Conservation (phyloP, 192 early-diverging fungal species). For the Martensiomyces pterosporus region DNA sequence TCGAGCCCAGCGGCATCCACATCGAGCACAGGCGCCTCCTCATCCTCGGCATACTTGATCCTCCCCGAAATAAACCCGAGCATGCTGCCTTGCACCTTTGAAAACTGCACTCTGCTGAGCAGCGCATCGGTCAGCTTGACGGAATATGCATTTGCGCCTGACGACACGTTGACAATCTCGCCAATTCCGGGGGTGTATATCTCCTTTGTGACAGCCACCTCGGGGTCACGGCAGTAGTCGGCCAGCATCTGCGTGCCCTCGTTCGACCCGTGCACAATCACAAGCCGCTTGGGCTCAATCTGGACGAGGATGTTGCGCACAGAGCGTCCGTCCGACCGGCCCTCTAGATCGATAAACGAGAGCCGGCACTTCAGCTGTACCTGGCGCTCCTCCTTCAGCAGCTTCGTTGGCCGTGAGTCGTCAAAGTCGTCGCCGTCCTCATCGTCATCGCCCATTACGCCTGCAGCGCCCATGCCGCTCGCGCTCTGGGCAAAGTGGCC, state of each 20-base stretch:
- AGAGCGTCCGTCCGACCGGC: constrained; percentile 81
- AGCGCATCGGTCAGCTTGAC: constrained; percentile 88
- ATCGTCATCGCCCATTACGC: constrained; percentile 12
- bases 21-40: constrained; percentile 72
- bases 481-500: not conserved
- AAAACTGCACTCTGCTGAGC: constrained; percentile 57
- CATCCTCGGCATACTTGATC: constrained; percentile 60
- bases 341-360: constrained; percentile 88
- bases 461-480: not conserved
- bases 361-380: constrained; percentile 70
- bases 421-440: constrained; percentile 15
- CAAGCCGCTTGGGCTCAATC: constrained; percentile 41
- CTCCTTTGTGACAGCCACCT: constrained; percentile 73
- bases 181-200: constrained; percentile 76
- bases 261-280: constrained; percentile 82
- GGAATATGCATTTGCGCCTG: constrained; percentile 82
- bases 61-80: constrained; percentile 62
- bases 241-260: constrained; percentile 66
- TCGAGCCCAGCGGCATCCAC: constrained; percentile 34
- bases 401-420: constrained; percentile 71
- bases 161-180: constrained; percentile 85
- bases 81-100: constrained; percentile 55
- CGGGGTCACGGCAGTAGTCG: constrained; percentile 55
- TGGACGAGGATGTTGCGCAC: constrained; percentile 75
- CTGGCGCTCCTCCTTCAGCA: constrained; percentile 54